Percentiles rank a stretch among this genome's conserved stretches.
Evolutionary conservation across 2,329 filamentous ascomycete genomes (phyloP).

Genomic region (Colletotrichum tofieldiae): DNA sequence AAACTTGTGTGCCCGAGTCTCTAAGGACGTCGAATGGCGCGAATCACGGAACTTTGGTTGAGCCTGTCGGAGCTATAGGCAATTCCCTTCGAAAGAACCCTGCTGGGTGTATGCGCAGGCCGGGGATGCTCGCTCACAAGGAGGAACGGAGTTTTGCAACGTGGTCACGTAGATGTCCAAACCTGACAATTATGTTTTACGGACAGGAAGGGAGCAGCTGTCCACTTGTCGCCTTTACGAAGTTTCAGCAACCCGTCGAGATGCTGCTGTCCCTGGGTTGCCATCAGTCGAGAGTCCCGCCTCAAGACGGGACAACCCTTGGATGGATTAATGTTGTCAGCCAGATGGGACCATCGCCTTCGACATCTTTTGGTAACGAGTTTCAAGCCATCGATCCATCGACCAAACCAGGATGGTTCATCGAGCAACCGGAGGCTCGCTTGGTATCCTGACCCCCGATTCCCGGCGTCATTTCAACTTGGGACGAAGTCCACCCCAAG

Average conservation of each 20-base stretch:
- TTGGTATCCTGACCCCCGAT: conserved; percentile 20
- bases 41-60: neutral
- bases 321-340: neutral
- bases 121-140: conserved; percentile 1
- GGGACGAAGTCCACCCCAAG: conserved; percentile 8
- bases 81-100: neutral
- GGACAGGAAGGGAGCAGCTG: neutral
- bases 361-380: neutral
- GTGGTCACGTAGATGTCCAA: neutral
- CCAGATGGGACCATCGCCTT: conserved; percentile 16
- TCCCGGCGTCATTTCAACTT: conserved; percentile 4
- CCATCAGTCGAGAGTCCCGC: conserved; percentile 5
- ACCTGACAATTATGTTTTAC: neutral
- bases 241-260: conserved; percentile 1
- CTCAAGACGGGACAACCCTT: neutral
- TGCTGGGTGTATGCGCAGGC: neutral
- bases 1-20: neutral
- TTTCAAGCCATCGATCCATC: conserved; percentile 7
- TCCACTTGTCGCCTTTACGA: neutral
- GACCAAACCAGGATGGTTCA: neutral
- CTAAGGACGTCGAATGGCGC: conserved; percentile 6
- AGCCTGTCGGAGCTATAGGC: neutral
- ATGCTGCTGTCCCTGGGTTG: neutral
- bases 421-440: conserved; percentile 4
- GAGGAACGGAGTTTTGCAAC: neutral